Conservation (phyloP, 768 basidiomycete genomes). For the Psilocybe cubensis region DNA sequence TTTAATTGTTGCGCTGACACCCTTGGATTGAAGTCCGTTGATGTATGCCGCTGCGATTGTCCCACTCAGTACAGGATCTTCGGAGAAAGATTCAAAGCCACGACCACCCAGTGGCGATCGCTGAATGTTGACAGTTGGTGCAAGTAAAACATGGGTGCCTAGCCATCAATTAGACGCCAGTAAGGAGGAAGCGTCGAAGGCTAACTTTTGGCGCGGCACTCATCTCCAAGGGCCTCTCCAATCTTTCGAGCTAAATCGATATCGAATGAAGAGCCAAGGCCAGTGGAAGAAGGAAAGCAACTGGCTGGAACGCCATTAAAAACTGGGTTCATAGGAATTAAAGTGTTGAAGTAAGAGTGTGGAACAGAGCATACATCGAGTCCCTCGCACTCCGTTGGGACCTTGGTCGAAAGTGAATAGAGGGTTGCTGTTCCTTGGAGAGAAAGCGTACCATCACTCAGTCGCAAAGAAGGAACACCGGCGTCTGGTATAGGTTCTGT, state of each 20-base stretch:
- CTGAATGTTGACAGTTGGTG: conserved; percentile 68
- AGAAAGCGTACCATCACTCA: conserved; percentile 47
- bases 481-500: conserved; percentile 44
- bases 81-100: conserved; percentile 66
- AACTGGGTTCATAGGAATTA: conserved; percentile 30
- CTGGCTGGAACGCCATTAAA: conserved; percentile 60
- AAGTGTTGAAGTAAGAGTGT: conserved; percentile 38
- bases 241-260: conserved; percentile 47
- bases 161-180: not conserved
- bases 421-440: not conserved
- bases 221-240: conserved; percentile 56
- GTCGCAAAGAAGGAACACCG: conserved; percentile 43
- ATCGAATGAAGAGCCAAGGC: conserved; percentile 60
- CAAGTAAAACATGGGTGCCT: conserved; percentile 56
- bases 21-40: conserved; percentile 61
- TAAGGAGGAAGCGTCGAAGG: not conserved
- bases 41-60: conserved; percentile 63
- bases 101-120: conserved; percentile 60
- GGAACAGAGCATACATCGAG: conserved; percentile 37
- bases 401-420: conserved; percentile 27
- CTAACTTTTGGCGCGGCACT: conserved; percentile 51
- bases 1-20: conserved; percentile 65
- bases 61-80: conserved; percentile 61
- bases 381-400: conserved; percentile 54
- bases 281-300: conserved; percentile 62